phyloP scores from a whole-genome alignment of 2,329 filamentous ascomycete species.

The Chaetothyriales sp. region DNA sequence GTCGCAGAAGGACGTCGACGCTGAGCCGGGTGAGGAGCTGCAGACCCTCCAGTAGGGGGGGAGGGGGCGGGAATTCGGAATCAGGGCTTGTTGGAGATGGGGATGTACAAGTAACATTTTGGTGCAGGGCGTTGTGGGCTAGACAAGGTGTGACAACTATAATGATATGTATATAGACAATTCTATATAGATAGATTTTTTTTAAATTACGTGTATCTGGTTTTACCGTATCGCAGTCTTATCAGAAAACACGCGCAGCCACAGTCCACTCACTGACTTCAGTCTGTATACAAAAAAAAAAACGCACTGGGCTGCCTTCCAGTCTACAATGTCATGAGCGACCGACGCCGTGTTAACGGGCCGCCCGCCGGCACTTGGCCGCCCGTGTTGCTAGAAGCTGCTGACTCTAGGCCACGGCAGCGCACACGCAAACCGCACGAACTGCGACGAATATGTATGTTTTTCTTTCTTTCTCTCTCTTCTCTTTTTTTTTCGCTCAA shows the following conservation, averaged over 20 bases:
- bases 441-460: conserved; percentile 74
- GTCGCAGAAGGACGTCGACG: conserved; percentile 3
- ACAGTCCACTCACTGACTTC: too few species aligned
- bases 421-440: conserved; percentile 51
- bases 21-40: not conserved
- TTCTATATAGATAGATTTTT: too few species aligned
- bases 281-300: too few species aligned
- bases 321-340: conserved; percentile 45
- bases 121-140: too few species aligned
- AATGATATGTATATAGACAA: too few species aligned
- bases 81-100: not conserved
- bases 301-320: not conserved
- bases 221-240: too few species aligned
- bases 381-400: conserved; percentile 47
- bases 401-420: conserved; percentile 31
- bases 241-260: too few species aligned
- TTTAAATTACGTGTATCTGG: not conserved
- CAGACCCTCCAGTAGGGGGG: not conserved
- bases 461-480: not conserved
- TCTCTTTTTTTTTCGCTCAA: not conserved
- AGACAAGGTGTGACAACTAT: too few species aligned
- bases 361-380: conserved; percentile 62
- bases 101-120: not conserved
- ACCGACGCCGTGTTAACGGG: conserved; percentile 80
- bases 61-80: too few species aligned